Evolutionary conservation across 2,329 filamentous ascomycete genomes (phyloP), one percentile per base, ranked within the genome.

Genomic region (Colletotrichum spaethianum): DNA sequence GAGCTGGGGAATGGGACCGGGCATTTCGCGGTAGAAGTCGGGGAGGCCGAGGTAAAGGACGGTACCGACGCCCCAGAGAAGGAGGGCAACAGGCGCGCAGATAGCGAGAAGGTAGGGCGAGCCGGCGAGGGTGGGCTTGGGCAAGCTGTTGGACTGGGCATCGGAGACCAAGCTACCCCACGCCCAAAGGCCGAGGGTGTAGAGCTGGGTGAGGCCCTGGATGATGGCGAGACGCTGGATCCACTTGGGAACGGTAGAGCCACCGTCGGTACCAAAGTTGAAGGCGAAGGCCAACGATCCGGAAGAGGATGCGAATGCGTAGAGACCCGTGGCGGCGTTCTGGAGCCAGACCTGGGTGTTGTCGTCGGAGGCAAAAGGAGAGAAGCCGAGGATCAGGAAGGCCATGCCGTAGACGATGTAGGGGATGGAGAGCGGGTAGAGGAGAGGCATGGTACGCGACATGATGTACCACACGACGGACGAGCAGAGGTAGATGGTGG

Each of bases 151-250:
- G 48, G 61, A n/a, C 48, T 73, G 61, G 48, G 67, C 70, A 5
- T 73, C 67, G 28, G 70, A 73, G 28, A 71, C 67, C n/a, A 71
- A 48, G 46, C 59, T 66, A 40, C 91, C 91, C 91, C 91, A 93
- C 77, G 89, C 92, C 90, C 90, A 93, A n/a, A 93, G 84, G 4
- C 85, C 88, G 40, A 90, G 87, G 66, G 91, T 86, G 78, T 92
- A 93, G 74, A 91, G 82, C 77, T 93, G 91, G 77, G 92, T 91
- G 8, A 90, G 90, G 52, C 91, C 91, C 79, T 92, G 90, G 63
- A 93, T 91, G 23, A 90, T 80, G 76, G 90, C 91, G 23, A 91
- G 91, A 68, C 91, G 87, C 81, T 90, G 91, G 31, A 91, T 89
- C 90, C 90, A 92, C 44, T 89, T 85, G 77, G 88, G 90, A 48